Conservation (phyloP, 805 yeast species). For the Alloascoidea africana region DNA sequence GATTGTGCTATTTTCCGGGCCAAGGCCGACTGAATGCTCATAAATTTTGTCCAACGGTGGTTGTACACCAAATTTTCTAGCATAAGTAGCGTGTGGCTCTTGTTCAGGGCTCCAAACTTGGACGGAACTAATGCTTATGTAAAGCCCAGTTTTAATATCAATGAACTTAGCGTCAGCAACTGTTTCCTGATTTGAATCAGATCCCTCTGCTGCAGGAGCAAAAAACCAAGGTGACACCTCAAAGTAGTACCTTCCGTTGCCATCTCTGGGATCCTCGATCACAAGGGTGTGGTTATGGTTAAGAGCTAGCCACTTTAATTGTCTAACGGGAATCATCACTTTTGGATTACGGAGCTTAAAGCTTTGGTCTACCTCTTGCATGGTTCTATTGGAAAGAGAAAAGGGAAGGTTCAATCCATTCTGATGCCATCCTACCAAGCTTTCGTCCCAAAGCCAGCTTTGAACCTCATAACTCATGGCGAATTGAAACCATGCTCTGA, state of each 20-base stretch:
- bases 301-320: conserved; percentile 28
- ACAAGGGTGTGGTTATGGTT: conserved; percentile 31
- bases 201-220: too few relatives aligned
- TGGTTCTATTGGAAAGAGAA: too few relatives aligned
- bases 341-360: too few relatives aligned
- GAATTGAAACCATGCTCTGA: conserved; percentile 30
- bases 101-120: too few relatives aligned
- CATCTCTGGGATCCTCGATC: conserved; percentile 27
- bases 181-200: too few relatives aligned
- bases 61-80: too few relatives aligned
- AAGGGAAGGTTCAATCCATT: conserved; percentile 37
- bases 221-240: conserved; percentile 35
- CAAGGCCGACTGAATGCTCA: too few relatives aligned
- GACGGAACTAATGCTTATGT: conserved; percentile 46
- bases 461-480: conserved; percentile 24
- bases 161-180: conserved; percentile 42
- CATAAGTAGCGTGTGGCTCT: too few relatives aligned
- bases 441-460: conserved; percentile 34
- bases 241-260: conserved; percentile 27
- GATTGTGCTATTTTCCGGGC: too few relatives aligned
- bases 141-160: conserved; percentile 42
- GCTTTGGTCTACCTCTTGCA: too few relatives aligned
- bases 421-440: conserved; percentile 32
- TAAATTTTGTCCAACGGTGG: too few relatives aligned
- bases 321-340: conserved; percentile 34